Evolutionary conservation across 805 yeast species (phyloP).

Genomic region (Wilhelminamyces savonicus): DNA sequence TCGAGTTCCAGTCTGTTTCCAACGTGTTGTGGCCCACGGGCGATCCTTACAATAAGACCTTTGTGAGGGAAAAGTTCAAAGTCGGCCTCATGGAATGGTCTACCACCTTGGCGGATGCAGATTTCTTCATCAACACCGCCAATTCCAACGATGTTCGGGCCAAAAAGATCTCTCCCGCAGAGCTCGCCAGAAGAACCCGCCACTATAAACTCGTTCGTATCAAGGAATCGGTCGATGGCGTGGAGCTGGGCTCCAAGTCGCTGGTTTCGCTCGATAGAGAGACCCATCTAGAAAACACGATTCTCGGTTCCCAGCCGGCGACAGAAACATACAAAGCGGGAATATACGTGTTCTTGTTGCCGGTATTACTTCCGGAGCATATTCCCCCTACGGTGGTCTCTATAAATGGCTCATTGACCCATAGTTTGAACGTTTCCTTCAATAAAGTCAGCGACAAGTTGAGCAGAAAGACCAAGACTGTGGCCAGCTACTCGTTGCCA

Average conservation of each 20-base stretch:
- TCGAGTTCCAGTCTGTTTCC: slow-evolving; percentile 39
- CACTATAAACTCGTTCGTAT: slow-evolving; percentile 17
- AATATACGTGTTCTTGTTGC: slow-evolving; percentile 61
- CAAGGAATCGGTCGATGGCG: neutral
- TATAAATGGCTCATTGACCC: slow-evolving; percentile 43
- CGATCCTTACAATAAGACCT: slow-evolving; percentile 41
- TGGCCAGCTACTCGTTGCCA: slow-evolving; percentile 33
- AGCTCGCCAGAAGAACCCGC: slow-evolving; percentile 35
- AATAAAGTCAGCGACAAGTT: slow-evolving; percentile 29
- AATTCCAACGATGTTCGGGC: slow-evolving; percentile 39
- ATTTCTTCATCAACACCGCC: slow-evolving; percentile 33
- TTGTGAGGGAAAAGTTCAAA: slow-evolving; percentile 41
- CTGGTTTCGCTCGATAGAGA: neutral
- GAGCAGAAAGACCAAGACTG: slow-evolving; percentile 27
- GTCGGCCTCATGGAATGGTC: slow-evolving; percentile 45
- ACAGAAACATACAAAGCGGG: slow-evolving; percentile 45
- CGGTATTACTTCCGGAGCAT: slow-evolving; percentile 53
- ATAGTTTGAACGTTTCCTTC: slow-evolving; percentile 34
- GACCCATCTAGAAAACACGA: too few species aligned
- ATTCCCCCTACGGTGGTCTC: slow-evolving; percentile 58
- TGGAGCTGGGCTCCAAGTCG: neutral
- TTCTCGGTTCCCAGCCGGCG: too few species aligned
- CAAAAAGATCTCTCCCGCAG: slow-evolving; percentile 36
- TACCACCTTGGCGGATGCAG: slow-evolving; percentile 32
- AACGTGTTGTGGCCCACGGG: slow-evolving; percentile 50